Evolutionary conservation across 495 filamentous ascomycete species (phyloP), one percentile per base, ranked within the genome.

Genomic region (Alectoria sarmentosa): DNA sequence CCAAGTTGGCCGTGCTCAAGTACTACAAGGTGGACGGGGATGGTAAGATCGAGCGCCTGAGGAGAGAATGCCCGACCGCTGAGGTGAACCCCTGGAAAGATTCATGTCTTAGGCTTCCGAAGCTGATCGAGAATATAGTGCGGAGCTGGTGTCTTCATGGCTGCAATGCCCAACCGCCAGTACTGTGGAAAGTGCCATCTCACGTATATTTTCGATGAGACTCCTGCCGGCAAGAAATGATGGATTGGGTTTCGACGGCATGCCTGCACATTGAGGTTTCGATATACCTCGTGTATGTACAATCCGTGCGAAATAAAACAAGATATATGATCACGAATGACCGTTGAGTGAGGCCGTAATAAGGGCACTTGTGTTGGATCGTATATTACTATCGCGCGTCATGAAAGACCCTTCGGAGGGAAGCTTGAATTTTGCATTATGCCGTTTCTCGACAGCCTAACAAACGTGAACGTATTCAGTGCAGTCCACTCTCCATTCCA

Each of bases 21-120:
- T 98, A 97, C 90, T 98, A 98, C 90, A 98, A 98, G 87, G 94
- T 98, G 71, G 95, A 98, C 77, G 88, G 88, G 73, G 94, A 98
- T 77, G 94, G 94, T 78, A 98, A 98, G 89, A 98, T 98, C 73
- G 94, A 98, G 90, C 95, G 95, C 80, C 88, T 98, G 61, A 86
- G 94, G 75, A 85, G 94, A 78, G 94, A 98, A 85, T 98, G 94
- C 82, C 94, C 95, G 65, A 83, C 86, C 68, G 84, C 92, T 71
- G 90, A 90, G 80, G 92, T 94, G 81, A 82, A 88, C 13, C 19
- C 11, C 26, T 41, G 13, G 21, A 14, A 38, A 9, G n/a, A n/a
- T n/a, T 10, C 21, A 34, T 21, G 19, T 28, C 3, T 3, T 6
- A 10, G 10, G 83, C 72, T 62, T 58, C 42, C 36, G 30, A 66